Evolutionary conservation across 495 filamentous ascomycete species (phyloP).

Genomic region (Recurvomyces mirabilis): DNA sequence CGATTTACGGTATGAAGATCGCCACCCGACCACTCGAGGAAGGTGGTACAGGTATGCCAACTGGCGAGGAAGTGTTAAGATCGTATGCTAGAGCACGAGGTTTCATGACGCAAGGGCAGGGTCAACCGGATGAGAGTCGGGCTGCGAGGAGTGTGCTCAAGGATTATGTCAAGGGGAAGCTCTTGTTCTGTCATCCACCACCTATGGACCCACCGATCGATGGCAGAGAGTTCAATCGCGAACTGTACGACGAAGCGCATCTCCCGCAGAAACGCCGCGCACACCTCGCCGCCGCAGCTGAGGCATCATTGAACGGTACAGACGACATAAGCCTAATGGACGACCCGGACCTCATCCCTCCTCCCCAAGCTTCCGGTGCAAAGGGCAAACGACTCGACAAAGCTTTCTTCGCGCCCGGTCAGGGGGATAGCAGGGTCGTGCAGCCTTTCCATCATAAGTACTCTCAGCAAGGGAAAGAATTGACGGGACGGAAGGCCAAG

Average conservation of each 20-base stretch:
- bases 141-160: slow-evolving; percentile 87
- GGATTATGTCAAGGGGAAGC: slow-evolving; percentile 93
- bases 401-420: slow-evolving; percentile 65
- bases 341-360: slow-evolving; percentile 26
- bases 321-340: slow-evolving; percentile 33
- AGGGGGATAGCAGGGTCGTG: slow-evolving; percentile 53
- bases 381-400: slow-evolving; percentile 73
- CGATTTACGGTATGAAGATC: slow-evolving; percentile 87
- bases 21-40: slow-evolving; percentile 72
- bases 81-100: slow-evolving; percentile 84
- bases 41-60: slow-evolving; percentile 83
- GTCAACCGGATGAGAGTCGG: slow-evolving; percentile 84
- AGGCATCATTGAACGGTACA: slow-evolving; percentile 18
- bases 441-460: slow-evolving; percentile 66
- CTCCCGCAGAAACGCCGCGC: slow-evolving; percentile 62
- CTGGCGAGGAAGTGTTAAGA: slow-evolving; percentile 72
- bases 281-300: slow-evolving; percentile 34
- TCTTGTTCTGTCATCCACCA: slow-evolving; percentile 84
- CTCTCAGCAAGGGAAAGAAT: slow-evolving; percentile 69
- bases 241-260: slow-evolving; percentile 71
- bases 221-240: slow-evolving; percentile 66
- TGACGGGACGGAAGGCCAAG: slow-evolving; percentile 75
- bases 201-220: slow-evolving; percentile 52
- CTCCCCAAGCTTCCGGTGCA: slow-evolving; percentile 39
- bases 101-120: slow-evolving; percentile 75